Base-by-base conservation (phyloP, 176 grass and related monocot species). In the Carex myosuroides region DNA sequence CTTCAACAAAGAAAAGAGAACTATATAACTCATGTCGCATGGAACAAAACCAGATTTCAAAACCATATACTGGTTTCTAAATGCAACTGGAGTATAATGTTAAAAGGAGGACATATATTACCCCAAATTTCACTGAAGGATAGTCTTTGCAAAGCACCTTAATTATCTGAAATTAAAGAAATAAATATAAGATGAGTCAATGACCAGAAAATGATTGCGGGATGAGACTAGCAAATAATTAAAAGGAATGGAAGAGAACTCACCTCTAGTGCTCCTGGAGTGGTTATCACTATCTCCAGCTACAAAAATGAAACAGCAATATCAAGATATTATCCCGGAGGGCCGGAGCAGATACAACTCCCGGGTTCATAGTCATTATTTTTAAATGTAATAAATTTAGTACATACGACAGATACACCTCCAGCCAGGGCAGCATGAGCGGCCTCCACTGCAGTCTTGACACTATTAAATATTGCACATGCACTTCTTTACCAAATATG, bases 261-360 rank as follows among this genome's bases (percentile, higher is more conserved):
- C 61, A 98, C 95, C 92, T 94, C 92, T 52, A 98, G 87, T 9
- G 64, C 89, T 79, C 89, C 90, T 13, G 92, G 95, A 68, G 95
- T 94, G 0, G 84, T 86, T 89, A 91, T 90, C 26, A 94, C 92
- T 81, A 97, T 84, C 86, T 97, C 95, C n/a, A 97, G 85, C 92
- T 97, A 90, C 70, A 84, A 57, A 54, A 39, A 80, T 37, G 80
- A 54, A 9, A 53, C 0, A 54, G 66, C 57, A 18, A 61, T 65
- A 29, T 73, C 58, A 90, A 76, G 1, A 64, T 35, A 6, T 71
- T 10, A 54, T 13, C 70, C 52, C 1, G 1, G 29, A 29, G 33
- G 33, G 3, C 5, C 3, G 12, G 65, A 24, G 63, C 44, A 35
- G 16, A 57, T 26, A 81, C 29, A 60, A 13, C n/a, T 21, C 6